Evolutionary conservation across 768 basidiomycete species (phyloP), one percentile per base, ranked within the genome.

Genomic region (Hygrophorus russula): DNA sequence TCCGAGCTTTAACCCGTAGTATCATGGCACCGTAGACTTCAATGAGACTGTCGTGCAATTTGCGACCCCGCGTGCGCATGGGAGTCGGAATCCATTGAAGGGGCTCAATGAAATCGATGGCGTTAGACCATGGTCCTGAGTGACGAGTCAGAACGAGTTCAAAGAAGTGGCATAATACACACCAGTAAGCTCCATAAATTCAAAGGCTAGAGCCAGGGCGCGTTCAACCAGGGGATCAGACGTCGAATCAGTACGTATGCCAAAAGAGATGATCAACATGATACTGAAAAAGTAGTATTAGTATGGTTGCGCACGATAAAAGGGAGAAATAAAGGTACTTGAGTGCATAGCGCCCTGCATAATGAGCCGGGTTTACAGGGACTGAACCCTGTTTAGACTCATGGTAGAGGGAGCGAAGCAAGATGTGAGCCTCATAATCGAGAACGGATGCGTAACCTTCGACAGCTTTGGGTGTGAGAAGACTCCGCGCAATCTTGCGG

Each of bases 11-110:
- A 17, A 62, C 46, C 13, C 45, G 47, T 36, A 39, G 42, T n/a
- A 62, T 56, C 55, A 63, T 56, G 8, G 49, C 49, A 7, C 62
- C 58, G 44, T 62, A 64, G 3, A 57, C 50, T n/a, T 56, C 54
- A 24, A 59, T 32, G 15, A 61, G 49, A 32, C 43, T 57, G 14
- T 44, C 49, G 42, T 54, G 50, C 2, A 56, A 45, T 17, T 46
- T 47, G 7, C 43, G 32, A 0, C 48, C 56, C 1, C 55, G 49
- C 24, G 45, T 27, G 1, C 44, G 40, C 36, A 47, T 56, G 4
- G 15, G 41, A 9, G 49, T 50, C 1, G 51, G 51, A 17, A 56
- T 35, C 19, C 41, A 42, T 44, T 57, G 54, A 18, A 55, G 36
- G 1, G 41, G 24, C 1, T 40, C 29, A 3, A 56, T 38, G 20